A percentile compares a stretch with the other conserved stretches of the same genome.
phyloP scores from a whole-genome alignment of 345 rosid species.

The Rhodamnia rubescens region DNA sequence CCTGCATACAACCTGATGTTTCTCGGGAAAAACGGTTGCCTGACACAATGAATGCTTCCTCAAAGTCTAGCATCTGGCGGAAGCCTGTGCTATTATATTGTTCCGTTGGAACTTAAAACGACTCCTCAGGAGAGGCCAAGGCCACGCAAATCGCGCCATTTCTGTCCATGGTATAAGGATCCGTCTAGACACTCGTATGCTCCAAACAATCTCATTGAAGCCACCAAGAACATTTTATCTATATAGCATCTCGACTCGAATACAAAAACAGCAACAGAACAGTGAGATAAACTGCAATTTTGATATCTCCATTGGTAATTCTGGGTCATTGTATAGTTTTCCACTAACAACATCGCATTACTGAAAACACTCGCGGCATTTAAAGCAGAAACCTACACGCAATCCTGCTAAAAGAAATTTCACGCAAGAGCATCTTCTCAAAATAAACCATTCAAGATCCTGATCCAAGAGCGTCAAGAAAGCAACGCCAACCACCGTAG shows the following conservation, averaged over 20 bases:
- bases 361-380: neutral
- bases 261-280: neutral
- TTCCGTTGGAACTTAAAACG: neutral
- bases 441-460: neutral
- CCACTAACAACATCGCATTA: neutral
- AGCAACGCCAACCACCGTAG: neutral
- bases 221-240: neutral
- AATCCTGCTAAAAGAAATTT: neutral
- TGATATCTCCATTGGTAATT: neutral
- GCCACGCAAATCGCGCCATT: neutral
- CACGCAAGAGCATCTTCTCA: neutral
- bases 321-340: accelerated
- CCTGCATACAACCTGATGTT: neutral
- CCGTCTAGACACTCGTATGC: neutral
- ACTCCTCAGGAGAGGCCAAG: neutral
- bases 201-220: neutral
- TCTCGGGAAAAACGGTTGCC: neutral
- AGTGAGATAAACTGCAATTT: neutral
- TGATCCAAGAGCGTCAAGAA: neutral
- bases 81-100: neutral
- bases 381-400: neutral
- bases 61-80: neutral
- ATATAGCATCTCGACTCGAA: neutral
- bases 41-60: neutral
- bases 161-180: neutral